These are phyloP conservation scores for Mycena crocata DNA, from an alignment of 768 basidiomycete genomes.

Conservation along the genomic window DNA sequence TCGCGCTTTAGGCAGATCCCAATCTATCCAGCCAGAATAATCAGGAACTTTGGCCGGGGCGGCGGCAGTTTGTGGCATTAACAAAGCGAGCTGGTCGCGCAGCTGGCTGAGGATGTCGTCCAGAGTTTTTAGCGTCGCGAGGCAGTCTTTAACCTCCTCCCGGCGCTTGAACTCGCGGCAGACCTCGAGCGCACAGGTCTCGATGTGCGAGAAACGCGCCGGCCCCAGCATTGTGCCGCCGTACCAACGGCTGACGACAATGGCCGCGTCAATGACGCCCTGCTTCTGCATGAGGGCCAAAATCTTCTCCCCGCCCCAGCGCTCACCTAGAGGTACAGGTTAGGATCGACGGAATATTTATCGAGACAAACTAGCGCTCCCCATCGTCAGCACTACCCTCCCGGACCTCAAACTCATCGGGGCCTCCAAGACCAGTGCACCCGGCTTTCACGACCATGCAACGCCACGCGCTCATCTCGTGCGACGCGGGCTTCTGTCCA, in stretches of 20 bases:
- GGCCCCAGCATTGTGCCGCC: constrained; percentile 87
- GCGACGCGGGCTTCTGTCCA: constrained; percentile 66
- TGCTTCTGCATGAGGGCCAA: constrained; percentile 76
- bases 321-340: too few relatives aligned
- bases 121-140: constrained; percentile 66
- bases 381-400: constrained; percentile 80
- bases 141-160: constrained; percentile 75
- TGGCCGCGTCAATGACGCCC: constrained; percentile 80
- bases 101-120: constrained; percentile 72
- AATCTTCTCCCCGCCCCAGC: constrained; percentile 73
- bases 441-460: constrained; percentile 79
- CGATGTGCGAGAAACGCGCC: constrained; percentile 80
- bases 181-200: constrained; percentile 79
- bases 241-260: constrained; percentile 85
- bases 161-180: constrained; percentile 73
- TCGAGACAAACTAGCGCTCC: constrained; percentile 62
- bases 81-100: constrained; percentile 58
- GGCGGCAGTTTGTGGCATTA: constrained; percentile 23
- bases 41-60: constrained; percentile 48
- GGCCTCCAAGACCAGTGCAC: constrained; percentile 72
- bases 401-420: constrained; percentile 80
- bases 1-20: constrained; percentile 71
- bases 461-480: constrained; percentile 85
- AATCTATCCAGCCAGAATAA: constrained; percentile 55
- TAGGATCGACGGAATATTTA: too few relatives aligned